Percentiles rank a stretch among this genome's conserved stretches.
Conservation (phyloP, 2,329 filamentous ascomycete species). For the Fusarium bactridioides region DNA sequence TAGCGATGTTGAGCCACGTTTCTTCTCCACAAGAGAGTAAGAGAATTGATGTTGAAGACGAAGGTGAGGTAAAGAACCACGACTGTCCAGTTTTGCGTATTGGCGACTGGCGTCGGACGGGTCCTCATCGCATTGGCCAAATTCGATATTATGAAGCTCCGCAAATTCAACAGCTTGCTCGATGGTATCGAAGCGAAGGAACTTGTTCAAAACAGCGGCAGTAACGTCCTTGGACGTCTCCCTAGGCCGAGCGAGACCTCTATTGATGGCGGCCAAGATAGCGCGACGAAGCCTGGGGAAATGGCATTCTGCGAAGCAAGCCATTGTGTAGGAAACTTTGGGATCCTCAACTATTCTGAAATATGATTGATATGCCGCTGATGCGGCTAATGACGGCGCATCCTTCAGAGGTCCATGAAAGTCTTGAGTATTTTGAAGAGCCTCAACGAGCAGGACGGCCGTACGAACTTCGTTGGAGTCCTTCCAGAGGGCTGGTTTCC, state of each 20-base stretch:
- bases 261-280: slow-evolving; percentile 63
- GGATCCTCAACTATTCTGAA: slow-evolving; percentile 67
- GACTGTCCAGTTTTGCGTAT: slow-evolving; percentile 56
- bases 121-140: slow-evolving; percentile 50
- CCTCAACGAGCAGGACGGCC: slow-evolving; percentile 67
- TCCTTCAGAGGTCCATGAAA: slow-evolving; percentile 65
- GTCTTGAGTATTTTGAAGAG: slow-evolving; percentile 65
- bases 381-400: slow-evolving; percentile 56
- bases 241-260: slow-evolving; percentile 63
- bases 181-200: slow-evolving; percentile 73
- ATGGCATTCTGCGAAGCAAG: slow-evolving; percentile 73
- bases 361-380: slow-evolving; percentile 61
- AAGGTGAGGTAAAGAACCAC: slow-evolving; percentile 55
- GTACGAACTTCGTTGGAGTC: slow-evolving; percentile 67
- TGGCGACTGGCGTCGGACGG: slow-evolving; percentile 48
- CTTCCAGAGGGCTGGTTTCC: slow-evolving; percentile 63
- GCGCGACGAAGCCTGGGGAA: slow-evolving; percentile 68
- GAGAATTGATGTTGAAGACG: slow-evolving; percentile 66
- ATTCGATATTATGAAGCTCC: slow-evolving; percentile 63
- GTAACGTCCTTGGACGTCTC: slow-evolving; percentile 68
- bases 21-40: slow-evolving; percentile 64
- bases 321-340: slow-evolving; percentile 72
- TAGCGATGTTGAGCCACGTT: slow-evolving; percentile 61
- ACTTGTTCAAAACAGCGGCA: slow-evolving; percentile 61
- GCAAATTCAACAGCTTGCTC: slow-evolving; percentile 72